These are phyloP conservation scores for Ilyonectria destructans DNA, from an alignment of 2,329 filamentous ascomycete genomes.

Conservation along the genomic window DNA sequence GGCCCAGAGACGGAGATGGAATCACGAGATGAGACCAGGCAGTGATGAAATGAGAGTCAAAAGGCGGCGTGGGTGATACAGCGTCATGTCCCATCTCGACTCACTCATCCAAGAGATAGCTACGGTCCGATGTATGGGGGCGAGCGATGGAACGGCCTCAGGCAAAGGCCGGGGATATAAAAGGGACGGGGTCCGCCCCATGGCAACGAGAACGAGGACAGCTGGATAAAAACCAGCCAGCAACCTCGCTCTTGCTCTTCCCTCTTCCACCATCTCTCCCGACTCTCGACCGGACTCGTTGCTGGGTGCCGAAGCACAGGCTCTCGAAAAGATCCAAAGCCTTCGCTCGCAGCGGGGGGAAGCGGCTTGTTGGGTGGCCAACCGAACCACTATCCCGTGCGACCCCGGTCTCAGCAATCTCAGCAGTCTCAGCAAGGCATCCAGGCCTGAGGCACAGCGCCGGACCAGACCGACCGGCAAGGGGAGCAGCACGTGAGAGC, in stretches of 20 bases:
- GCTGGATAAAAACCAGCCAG: slow-evolving; percentile 26
- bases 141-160: slow-evolving; percentile 39
- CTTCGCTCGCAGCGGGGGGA: slow-evolving; percentile 28
- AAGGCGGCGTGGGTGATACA: slow-evolving; percentile 9
- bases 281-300: slow-evolving; percentile 39
- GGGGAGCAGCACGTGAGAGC: slow-evolving; percentile 29
- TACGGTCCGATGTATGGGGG: not conserved
- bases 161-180: slow-evolving; percentile 45
- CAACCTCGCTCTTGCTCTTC: slow-evolving; percentile 23
- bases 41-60: slow-evolving; percentile 21
- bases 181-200: slow-evolving; percentile 45
- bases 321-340: slow-evolving; percentile 40
- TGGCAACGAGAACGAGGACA: slow-evolving; percentile 35
- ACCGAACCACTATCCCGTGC: slow-evolving; percentile 35
- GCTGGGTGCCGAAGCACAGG: slow-evolving; percentile 41
- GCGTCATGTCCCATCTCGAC: slow-evolving; percentile 26
- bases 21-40: slow-evolving; percentile 27
- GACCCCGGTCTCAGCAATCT: slow-evolving; percentile 19
- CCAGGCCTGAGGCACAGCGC: slow-evolving; percentile 24
- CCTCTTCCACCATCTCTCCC: slow-evolving; percentile 22
- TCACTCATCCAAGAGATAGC: slow-evolving; percentile 16
- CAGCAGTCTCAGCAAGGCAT: slow-evolving; percentile 15
- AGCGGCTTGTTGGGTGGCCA: slow-evolving; percentile 40
- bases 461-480: not conserved
- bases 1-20: slow-evolving; percentile 15